Evolutionary conservation across 805 yeast genomes (phyloP), one percentile per base, ranked within the genome.

Genomic region (Monosporozyma yasuniensis): DNA sequence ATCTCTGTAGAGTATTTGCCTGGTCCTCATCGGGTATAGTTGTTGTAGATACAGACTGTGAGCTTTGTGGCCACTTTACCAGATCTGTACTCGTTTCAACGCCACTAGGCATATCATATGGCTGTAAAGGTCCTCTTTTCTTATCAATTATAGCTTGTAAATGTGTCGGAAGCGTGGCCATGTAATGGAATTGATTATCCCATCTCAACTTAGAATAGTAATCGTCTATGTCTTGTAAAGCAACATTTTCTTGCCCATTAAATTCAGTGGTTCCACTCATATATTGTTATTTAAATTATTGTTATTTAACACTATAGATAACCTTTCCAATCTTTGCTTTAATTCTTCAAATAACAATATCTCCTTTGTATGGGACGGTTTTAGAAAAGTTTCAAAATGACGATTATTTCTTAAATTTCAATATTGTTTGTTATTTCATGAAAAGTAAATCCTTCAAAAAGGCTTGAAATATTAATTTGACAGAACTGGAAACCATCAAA

Each of bases 201-300:
- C 71, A 59, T 39, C 66, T 56, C 16, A 58, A 23, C 2, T 60
- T 44, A 1, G 60, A 49, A 45, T 70, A 69, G 8, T 58, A 55
- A 3, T 58, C 53, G 23, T 68, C 67, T 16, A 61, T 51, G 25
- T 59, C 58, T 21, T 56, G 42, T 35, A 46, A 16, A 2, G 37
- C 46, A 18, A 44, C 39, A 22, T 42, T 42, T 25, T 42, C 30
- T 25, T 16, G 18, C 21, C 44, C 30, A n/a, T 34, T 44, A 42
- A 34, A 32, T 12, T 47, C 27, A 21, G 11, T 37, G 4, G 23
- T 19, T 6, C n/a, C 7, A 54, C 49, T 56, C 44, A 47, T 25
- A 18, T 10, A 3, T n/a, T 14, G 16, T 14, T 4, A 12, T 32
- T 14, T 14, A n/a, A n/a, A n/a, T n/a, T 4, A 2, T 12, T 32